phyloP scores from a whole-genome alignment of 768 basidiomycete species.

The Leccinum boreale region DNA sequence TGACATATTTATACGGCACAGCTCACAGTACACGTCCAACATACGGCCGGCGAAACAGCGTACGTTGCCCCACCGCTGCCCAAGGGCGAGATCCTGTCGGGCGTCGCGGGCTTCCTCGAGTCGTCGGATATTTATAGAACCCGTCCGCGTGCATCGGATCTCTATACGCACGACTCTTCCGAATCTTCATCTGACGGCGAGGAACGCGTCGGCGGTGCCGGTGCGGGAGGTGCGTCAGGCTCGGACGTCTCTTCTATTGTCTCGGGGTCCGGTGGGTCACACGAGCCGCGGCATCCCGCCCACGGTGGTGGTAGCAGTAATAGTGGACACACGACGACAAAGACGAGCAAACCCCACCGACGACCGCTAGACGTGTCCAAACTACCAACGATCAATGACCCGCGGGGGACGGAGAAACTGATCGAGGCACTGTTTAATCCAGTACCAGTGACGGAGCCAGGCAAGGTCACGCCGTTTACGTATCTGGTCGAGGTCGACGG shows the following conservation, averaged over 20 bases:
- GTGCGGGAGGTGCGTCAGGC: conserved; percentile 1
- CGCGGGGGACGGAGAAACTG: conserved; percentile 64
- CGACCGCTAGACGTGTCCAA: conserved; percentile 30
- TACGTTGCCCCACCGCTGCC: conserved; percentile 68
- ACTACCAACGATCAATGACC: conserved; percentile 53
- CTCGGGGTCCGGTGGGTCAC: conserved; percentile 10
- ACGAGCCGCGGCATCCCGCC: background rate
- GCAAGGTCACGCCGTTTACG: conserved; percentile 34
- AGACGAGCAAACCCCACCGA: conserved; percentile 21
- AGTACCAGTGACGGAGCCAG: conserved; percentile 37
- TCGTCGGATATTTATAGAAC: conserved; percentile 49
- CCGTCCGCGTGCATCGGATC: conserved; percentile 49
- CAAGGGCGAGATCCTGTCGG: conserved; percentile 69
- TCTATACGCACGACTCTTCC: conserved; percentile 31
- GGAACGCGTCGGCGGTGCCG: background rate
- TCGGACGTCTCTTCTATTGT: conserved; percentile 22
- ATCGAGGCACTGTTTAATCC: conserved; percentile 85
- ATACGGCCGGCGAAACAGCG: conserved; percentile 49
- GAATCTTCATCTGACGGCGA: conserved; percentile 29
- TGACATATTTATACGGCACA: conserved; percentile 20
- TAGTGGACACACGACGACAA: conserved; percentile 4
- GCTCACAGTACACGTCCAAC: conserved; percentile 58
- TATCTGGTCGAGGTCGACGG: conserved; percentile 32
- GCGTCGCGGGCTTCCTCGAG: conserved; percentile 60
- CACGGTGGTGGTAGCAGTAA: background rate